Base-by-base conservation (phyloP, 169 alveolate genomes). In the Babesia caballi region DNA sequence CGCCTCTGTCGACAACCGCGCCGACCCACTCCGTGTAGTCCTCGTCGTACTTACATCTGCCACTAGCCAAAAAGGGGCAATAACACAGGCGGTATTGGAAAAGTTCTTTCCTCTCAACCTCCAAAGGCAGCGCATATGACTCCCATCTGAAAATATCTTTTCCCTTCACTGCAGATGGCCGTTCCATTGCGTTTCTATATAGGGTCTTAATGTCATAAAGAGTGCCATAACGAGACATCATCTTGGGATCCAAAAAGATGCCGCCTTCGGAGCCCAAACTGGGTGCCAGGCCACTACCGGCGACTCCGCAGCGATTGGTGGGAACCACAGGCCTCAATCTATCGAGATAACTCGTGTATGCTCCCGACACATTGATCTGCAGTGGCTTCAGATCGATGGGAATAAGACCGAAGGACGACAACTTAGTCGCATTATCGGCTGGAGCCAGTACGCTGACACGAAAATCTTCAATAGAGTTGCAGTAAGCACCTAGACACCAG, bases 11-110 rank as follows among this genome's bases (percentile, higher is more conserved):
- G 8, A 58, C 72, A 17, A 78, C 57, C 0, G 47, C 47, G 19
- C 87, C 87, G 1, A 63, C 46, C 77, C 75, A 57, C 6, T 69
- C 82, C 12, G 59, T 54, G 41, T 36, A 78, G 25, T 78, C 87
- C 1, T 12, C 59, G 40, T 28, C 71, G 9, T 23, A 2, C 8
- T 25, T 19, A 51, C 87, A 78, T 11, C 60, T 32, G 15, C 56
- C 46, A 3, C 28, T n/a, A 23, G 36, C 21, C 21, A 46, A 30
- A 44, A 59, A 78, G 25, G 81, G 44, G 51, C 87, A 78, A 41
- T 44, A 58, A 52, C 87, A 78, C 35, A 78, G 7, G 12, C 49
- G 61, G 35, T 30, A 68, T 0, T 4, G 23, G 6, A 76, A 21
- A 25, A n/a, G 44, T 0, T 9, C 14, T 0, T 28, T 21, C 25